Conservation (phyloP, 768 basidiomycete species). For the Auricularia cornea region DNA sequence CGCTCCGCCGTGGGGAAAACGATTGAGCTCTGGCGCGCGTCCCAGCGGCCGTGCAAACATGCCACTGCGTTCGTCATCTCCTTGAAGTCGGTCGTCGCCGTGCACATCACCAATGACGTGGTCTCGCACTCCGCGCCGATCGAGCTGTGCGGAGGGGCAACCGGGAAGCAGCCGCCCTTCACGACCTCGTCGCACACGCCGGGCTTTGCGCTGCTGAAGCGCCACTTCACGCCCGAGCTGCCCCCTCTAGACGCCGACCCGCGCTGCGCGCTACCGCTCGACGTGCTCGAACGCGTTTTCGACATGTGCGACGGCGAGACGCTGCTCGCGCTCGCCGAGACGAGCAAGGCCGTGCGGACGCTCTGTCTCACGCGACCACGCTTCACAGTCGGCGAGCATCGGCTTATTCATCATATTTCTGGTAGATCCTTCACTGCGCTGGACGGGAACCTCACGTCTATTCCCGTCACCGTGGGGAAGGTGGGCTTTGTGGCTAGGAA, state of each 20-base stretch:
- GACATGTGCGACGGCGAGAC: not conserved
- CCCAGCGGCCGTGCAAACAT: not conserved
- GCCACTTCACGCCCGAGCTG: not conserved
- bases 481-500: too few species aligned
- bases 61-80: not conserved
- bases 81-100: not conserved
- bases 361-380: not conserved
- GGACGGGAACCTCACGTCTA: too few species aligned
- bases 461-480: too few species aligned
- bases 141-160: not conserved
- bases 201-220: not conserved
- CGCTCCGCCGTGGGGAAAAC: not conserved
- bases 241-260: not conserved
- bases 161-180: not conserved
- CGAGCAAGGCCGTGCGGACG: not conserved
- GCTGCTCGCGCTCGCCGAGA: not conserved
- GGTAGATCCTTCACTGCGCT: too few species aligned
- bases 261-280: not conserved
- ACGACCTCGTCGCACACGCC: not conserved
- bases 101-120: not conserved
- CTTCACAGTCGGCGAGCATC: too few species aligned
- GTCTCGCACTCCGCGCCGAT: not conserved
- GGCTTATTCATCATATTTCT: too few species aligned
- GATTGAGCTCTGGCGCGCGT: not conserved
- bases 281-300: not conserved